Percentiles rank a stretch among this genome's conserved stretches.
phyloP scores from a whole-genome alignment of 2,329 filamentous ascomycete genomes.

The Rhynchosporium secalis region DNA sequence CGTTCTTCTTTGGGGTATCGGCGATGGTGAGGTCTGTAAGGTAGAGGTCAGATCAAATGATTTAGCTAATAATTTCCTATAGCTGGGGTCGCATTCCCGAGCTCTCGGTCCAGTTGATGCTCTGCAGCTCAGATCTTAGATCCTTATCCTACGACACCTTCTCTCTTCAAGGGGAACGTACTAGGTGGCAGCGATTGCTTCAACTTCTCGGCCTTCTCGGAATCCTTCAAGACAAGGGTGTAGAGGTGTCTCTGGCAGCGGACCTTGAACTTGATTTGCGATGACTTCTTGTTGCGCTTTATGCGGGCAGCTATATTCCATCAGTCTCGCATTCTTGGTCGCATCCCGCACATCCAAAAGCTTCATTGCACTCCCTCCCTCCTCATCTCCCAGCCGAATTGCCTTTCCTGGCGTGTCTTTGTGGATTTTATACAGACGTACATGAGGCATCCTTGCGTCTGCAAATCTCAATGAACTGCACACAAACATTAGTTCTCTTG shows the following conservation, averaged over 20 bases:
- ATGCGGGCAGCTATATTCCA: conserved; percentile 71
- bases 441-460: conserved; percentile 98
- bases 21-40: conserved; percentile 56
- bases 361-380: neutral
- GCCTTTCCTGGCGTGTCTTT: neutral
- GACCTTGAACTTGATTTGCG: conserved; percentile 99
- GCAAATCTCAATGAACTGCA: conserved; percentile 99
- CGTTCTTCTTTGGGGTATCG: conserved; percentile 64
- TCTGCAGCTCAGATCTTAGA: neutral
- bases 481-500: conserved; percentile 15
- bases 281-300: conserved; percentile 91
- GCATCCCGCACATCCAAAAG: neutral
- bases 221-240: conserved; percentile 97
- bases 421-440: conserved; percentile 57
- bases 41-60: conserved; percentile 6
- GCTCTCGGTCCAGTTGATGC: conserved; percentile 15
- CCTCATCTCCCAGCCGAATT: neutral
- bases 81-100: conserved; percentile 8
- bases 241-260: conserved; percentile 95
- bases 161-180: conserved; percentile 58
- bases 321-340: conserved; percentile 21
- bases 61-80: neutral
- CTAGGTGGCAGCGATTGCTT: conserved; percentile 98
- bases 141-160: neutral
- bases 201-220: conserved; percentile 99